Conservation (phyloP, 2,329 filamentous ascomycete species). For the Arthrobotrys conoides region DNA sequence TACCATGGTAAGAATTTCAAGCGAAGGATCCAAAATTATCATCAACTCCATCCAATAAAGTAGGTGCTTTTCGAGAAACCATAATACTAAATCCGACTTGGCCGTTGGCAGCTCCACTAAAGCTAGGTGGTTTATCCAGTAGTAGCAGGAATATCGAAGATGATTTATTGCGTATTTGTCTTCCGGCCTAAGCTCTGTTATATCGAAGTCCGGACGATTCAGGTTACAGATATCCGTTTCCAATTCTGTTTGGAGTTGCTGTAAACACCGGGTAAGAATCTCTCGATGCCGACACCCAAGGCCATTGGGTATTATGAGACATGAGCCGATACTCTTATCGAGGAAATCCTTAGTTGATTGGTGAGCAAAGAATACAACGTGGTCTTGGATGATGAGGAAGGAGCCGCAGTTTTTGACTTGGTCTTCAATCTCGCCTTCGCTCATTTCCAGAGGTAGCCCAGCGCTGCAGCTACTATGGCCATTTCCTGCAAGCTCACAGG, state of each 20-base stretch:
- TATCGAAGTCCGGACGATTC: neutral
- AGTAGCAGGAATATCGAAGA: conserved; percentile 10
- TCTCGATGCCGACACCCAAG: neutral
- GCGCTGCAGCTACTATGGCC: neutral
- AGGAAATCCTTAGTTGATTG: conserved; percentile 39
- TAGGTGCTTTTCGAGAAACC: conserved; percentile 2
- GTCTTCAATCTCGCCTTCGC: neutral
- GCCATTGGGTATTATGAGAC: neutral
- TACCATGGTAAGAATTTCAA: neutral
- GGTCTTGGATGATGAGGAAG: conserved; percentile 6
- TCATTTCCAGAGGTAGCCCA: neutral
- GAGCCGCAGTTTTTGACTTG: conserved; percentile 26
- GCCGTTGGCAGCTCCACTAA: conserved; percentile 61
- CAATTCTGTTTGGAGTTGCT: neutral
- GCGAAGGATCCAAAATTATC: neutral
- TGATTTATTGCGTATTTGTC: neutral
- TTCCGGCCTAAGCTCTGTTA: neutral
- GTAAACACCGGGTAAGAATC: neutral
- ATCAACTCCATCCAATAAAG: conserved; percentile 20
- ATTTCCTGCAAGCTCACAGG: conserved; percentile 30
- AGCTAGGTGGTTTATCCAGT: conserved; percentile 11
- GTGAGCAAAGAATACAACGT: conserved; percentile 24
- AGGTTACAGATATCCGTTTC: conserved; percentile 16
- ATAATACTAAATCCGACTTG: conserved; percentile 47
- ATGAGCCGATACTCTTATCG: neutral